Base-by-base conservation (phyloP, 768 basidiomycete genomes). In the Lepiota subincarnata region DNA sequence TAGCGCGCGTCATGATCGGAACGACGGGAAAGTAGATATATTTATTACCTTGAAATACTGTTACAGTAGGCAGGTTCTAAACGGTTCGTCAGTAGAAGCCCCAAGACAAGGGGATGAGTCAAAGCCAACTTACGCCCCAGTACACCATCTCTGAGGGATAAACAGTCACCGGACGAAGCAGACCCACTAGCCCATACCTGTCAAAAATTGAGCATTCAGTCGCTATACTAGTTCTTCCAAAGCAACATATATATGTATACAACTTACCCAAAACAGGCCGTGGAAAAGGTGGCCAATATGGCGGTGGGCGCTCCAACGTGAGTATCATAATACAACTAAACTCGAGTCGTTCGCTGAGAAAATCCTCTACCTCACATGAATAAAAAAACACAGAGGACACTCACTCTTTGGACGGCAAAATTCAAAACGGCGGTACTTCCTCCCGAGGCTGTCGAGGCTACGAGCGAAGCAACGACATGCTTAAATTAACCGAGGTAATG, bases 121-220 rank as follows among this genome's bases (percentile, higher is more conserved):
- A 8, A 19, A 46, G 13, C 20, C 26, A 10, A 69, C 76, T 55
- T 60, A 81, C 80, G 39, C 55, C 50, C 81, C 81, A 82, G 57
- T 82, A 83, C 14, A 84, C 80, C 80, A 81, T 80, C 62, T 82
- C 81, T n/a, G 78, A 76, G 0, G 81, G 81, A 60, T 83, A 81
- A 6, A 83, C 80, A 0, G 78, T 80, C 18, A 84, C 67, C 2
- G 82, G 81, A 2, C 82, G 76, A 8, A 83, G 66, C 3, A 86
- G 59, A 2, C 84, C 83, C 4, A 81, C 80, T 5, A 86, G 65
- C 2, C 82, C 82, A 57, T 83, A 84, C 14, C 82, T 82, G 40
- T 35, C 18, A 34, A 41, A n/a, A 45, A 7, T 28, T 36, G 3
- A 22, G 18, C 10, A 2, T 18, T 46, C 7, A 18, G 37, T 49